Conservation (phyloP, 176 grass and related monocot genomes). For the Metroxylon sagu region DNA sequence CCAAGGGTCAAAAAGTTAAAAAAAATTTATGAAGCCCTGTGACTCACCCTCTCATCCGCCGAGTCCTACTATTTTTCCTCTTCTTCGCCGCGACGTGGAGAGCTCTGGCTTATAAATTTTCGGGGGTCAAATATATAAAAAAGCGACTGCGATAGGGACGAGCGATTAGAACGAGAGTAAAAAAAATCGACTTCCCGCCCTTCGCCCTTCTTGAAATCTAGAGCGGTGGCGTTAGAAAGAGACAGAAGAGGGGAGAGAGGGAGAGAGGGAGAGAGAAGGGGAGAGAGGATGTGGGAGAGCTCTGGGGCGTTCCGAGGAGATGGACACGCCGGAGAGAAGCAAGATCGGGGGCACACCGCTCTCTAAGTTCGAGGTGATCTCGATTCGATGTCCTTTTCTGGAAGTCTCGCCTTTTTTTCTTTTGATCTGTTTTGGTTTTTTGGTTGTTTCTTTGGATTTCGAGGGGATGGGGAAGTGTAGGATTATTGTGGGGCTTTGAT, state of each 20-base stretch:
- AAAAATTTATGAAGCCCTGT: too few relatives aligned
- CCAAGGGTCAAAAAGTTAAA: too few relatives aligned
- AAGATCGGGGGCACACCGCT: conserved; percentile 17
- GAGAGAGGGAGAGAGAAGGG: too few relatives aligned
- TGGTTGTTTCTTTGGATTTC: too few relatives aligned
- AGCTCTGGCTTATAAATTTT: too few relatives aligned
- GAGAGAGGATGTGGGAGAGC: conserved; percentile 8
- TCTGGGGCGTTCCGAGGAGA: conserved; percentile 20
- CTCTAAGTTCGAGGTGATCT: conserved; percentile 34
- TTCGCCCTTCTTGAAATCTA: conserved; percentile 34
- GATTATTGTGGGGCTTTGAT: background rate
- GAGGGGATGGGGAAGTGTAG: background rate
- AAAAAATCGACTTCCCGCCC: conserved; percentile 38
- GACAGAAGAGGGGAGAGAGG: background rate
- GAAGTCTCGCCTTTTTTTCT: background rate
- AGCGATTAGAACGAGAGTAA: background rate
- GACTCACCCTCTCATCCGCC: too few relatives aligned
- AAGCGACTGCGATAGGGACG: background rate
- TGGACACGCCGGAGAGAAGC: conserved; percentile 71
- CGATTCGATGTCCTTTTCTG: background rate
- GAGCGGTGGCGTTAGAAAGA: conserved; percentile 14
- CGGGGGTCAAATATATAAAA: too few relatives aligned
- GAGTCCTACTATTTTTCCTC: too few relatives aligned
- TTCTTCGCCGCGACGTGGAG: too few relatives aligned
- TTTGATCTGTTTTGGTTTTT: background rate